These are phyloP conservation scores for Tuber magnatum DNA, from an alignment of 495 filamentous ascomycete species.

Conservation along the genomic window DNA sequence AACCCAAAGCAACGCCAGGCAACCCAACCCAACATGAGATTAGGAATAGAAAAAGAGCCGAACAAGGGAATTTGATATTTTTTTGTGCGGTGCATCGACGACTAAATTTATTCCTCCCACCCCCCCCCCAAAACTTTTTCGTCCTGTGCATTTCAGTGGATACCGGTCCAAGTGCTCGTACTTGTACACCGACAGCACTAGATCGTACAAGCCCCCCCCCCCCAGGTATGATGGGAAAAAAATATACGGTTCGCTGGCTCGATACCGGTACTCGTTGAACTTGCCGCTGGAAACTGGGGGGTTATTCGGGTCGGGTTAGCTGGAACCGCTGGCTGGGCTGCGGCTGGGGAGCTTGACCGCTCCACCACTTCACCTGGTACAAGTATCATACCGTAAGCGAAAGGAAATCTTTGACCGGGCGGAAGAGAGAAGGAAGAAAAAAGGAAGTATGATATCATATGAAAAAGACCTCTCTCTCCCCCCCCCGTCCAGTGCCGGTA, in stretches of 20 bases:
- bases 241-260: not conserved
- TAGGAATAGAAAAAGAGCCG: constrained; percentile 1
- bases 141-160: not conserved
- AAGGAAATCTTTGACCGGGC: not conserved
- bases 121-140: not conserved
- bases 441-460: not conserved
- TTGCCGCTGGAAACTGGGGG: not conserved
- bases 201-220: not conserved
- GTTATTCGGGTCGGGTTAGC: not conserved
- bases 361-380: not conserved
- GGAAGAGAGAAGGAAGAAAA: not conserved
- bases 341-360: not conserved
- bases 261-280: not conserved
- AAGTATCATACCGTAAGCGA: not conserved
- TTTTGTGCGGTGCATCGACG: not conserved
- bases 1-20: not conserved
- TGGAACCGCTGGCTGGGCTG: not conserved
- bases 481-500: not conserved
- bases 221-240: not conserved
- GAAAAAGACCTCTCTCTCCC: not conserved
- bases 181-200: no score
- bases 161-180: no score
- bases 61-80: constrained; percentile 2
- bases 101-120: not conserved
- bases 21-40: not conserved